Evolutionary conservation across 2,329 filamentous ascomycete species (phyloP), one percentile per base, ranked within the genome.

Genomic region (Cercospora sp.): DNA sequence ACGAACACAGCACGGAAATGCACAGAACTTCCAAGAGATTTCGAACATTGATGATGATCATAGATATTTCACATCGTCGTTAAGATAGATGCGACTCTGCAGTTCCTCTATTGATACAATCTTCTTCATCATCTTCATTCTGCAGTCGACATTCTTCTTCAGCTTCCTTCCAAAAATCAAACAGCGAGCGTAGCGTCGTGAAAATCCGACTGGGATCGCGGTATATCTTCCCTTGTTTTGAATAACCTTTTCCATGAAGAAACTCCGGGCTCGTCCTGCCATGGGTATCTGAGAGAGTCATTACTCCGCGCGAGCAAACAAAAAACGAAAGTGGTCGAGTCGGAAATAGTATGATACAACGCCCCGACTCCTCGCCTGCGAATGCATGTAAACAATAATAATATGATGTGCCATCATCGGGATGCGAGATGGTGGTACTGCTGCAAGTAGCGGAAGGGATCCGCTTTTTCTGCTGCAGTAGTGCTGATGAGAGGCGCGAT

Each of bases 141-240:
- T 58, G 26, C 55, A 58, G 16, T 31, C 55, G 31, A 58, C 16
- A 31, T 31, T 31, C 28, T n/a, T 53, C 23, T 26, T 28, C 26
- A 28, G 26, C 26, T 28, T 28, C 26, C 26, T 28, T 26, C 48
- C 28, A 33, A 36, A 31, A 31, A 3, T 33, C 26, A 31, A 58
- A 58, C 26, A 58, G 55, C 28, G 55, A 58, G 55, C 55, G 55
- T 58, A 58, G 31, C 28, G 31, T 58, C 55, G 31, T 58, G 55
- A 33, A 18, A 5, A 57, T 58, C 55, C 55, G 55, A 58, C 55
- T 36, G 26, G 55, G 55, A 12, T 58, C 16, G 55, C 55, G 55
- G 55, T 53, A 28, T 3, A 26, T 53, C 20, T 53, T 26, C 10
- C 48, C 20, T 23, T 26, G 10, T 53, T 13, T 53, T 13, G 45